Conservation (phyloP, 108 stramenopile genomes). For the Skeletonema costatum region DNA sequence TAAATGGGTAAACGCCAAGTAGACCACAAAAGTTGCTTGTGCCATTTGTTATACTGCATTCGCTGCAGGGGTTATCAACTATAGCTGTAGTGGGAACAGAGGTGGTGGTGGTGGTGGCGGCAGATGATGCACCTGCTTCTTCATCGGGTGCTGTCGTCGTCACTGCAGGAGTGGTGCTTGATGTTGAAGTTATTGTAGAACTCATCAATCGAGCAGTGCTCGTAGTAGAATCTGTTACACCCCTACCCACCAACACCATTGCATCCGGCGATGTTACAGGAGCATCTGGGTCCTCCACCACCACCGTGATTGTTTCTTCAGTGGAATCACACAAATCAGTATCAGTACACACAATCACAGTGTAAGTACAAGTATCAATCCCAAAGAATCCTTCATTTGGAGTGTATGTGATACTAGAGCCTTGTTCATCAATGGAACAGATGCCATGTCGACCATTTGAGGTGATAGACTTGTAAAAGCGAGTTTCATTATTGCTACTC, state of each 20-base stretch:
- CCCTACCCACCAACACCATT: background rate
- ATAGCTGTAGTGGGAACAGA: background rate
- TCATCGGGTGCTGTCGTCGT: too few relatives aligned
- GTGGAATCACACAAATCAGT: background rate
- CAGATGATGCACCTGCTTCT: too few relatives aligned
- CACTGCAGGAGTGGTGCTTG: too few relatives aligned
- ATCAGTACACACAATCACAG: background rate
- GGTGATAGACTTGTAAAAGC: background rate
- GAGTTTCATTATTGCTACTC: background rate
- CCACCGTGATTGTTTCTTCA: background rate
- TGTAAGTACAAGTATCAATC: background rate
- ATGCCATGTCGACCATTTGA: background rate
- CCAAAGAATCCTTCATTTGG: background rate
- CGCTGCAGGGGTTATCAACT: background rate
- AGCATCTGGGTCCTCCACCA: background rate
- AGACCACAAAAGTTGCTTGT: background rate
- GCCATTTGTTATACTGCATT: background rate
- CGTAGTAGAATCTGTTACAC: too few relatives aligned
- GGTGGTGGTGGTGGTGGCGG: too few relatives aligned
- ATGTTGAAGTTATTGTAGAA: too few relatives aligned
- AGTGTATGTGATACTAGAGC: background rate
- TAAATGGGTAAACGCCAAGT: background rate
- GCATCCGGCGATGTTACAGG: background rate
- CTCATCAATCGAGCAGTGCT: too few relatives aligned
- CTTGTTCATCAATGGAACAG: background rate